A percentile compares a stretch with the other conserved stretches of the same genome.
These are phyloP conservation scores for rapeseed (Brassica napus) DNA, from an alignment of 345 rosid species.

Conservation along the genomic window DNA sequence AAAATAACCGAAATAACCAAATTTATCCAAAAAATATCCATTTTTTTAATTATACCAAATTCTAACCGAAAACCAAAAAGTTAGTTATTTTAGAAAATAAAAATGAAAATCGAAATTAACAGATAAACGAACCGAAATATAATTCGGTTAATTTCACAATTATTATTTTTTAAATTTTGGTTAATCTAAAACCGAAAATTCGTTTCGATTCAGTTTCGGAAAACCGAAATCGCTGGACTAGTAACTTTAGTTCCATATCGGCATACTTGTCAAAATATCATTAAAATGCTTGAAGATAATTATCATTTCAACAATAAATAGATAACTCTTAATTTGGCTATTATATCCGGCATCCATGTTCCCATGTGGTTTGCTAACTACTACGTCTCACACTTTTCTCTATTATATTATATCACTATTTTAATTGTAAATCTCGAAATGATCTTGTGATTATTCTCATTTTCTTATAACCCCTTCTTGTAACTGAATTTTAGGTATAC, in stretches of 20 bases:
- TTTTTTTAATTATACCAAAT: no score
- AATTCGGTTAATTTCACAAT: no score
- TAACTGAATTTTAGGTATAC: conserved; percentile 1
- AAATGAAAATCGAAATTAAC: no score
- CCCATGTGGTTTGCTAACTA: conserved; percentile 39
- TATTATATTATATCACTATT: not conserved
- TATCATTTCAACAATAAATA: not conserved
- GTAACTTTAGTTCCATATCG: not conserved
- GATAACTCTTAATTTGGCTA: conserved; percentile 1
- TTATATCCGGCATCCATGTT: conserved; percentile 17
- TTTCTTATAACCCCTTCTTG: not conserved
- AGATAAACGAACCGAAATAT: no score
- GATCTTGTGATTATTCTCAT: not conserved
- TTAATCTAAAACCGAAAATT: no score
- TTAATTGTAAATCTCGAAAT: not conserved
- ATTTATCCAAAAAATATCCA: no score
- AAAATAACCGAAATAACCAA: no score
- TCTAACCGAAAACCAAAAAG: no score
- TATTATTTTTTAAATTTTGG: no score
- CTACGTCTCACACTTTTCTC: conserved; percentile 28
- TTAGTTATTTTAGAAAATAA: no score
- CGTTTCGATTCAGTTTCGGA: no score
- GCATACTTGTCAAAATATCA: not conserved
- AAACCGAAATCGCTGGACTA: no score
- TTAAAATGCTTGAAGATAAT: not conserved